Conservation (phyloP, 805 yeast species). For the Millerozyma acaciae region DNA sequence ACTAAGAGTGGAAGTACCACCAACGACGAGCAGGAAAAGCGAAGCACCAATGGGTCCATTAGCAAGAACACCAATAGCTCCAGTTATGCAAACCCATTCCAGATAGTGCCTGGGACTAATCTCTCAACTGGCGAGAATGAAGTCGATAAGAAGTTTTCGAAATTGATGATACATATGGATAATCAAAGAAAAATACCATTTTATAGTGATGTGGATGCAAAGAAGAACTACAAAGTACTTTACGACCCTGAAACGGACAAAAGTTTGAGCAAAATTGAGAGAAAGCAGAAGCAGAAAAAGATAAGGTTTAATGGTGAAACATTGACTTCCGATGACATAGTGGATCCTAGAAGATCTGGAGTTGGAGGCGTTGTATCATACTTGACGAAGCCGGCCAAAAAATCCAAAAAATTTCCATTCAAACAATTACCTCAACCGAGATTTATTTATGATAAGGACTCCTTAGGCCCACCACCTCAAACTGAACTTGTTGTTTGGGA, state of each 20-base stretch:
- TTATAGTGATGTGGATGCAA: conserved; percentile 10
- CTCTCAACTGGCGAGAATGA: conserved; percentile 29
- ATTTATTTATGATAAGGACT: conserved; percentile 59
- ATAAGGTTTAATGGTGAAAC: conserved; percentile 35
- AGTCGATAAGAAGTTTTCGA: conserved; percentile 24
- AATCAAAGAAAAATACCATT: conserved; percentile 8
- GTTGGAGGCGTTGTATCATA: conserved; percentile 19
- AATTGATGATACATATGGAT: conserved; percentile 28
- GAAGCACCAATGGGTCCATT: no score
- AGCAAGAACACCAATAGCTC: no score
- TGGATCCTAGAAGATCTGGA: conserved; percentile 41
- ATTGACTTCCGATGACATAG: conserved; percentile 10
- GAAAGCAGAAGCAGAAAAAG: conserved; percentile 33
- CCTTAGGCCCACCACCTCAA: conserved; percentile 72
- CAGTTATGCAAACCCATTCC: no score
- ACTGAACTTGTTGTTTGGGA: conserved; percentile 69
- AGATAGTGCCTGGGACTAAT: conserved; percentile 24
- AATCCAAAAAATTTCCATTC: conserved; percentile 38
- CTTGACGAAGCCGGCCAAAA: conserved; percentile 35
- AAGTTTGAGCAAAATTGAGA: conserved; percentile 27
- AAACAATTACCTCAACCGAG: conserved; percentile 41
- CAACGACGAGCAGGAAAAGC: no score
- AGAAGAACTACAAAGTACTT: conserved; percentile 39
- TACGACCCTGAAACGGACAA: conserved; percentile 48
- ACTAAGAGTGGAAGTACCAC: no score